Evolutionary conservation across 2,329 filamentous ascomycete genomes (phyloP), one percentile per base, ranked within the genome.

Genomic region (Zymoseptoria ardabiliae): DNA sequence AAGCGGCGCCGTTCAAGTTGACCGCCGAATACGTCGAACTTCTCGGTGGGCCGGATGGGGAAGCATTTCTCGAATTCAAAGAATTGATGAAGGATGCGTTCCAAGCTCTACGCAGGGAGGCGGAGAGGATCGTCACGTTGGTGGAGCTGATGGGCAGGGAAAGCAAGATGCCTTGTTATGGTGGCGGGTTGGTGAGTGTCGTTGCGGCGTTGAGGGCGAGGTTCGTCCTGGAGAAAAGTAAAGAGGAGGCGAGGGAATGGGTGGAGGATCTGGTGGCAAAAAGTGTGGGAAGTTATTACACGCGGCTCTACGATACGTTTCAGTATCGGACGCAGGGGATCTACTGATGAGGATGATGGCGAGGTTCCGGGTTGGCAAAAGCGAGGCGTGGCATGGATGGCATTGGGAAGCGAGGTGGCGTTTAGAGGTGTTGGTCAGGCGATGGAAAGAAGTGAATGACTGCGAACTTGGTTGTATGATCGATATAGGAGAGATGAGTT

Each of bases 291-390:
- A 93, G 89, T 74, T 94, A 94, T 76, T 93, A 92, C 73, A 93
- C 90, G 71, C 84, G 89, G 78, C 82, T 92, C 85, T 91, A 77
- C 80, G 88, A 73, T 61, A 72, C 71, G 25, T 93, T 91, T 78
- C 89, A 93, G 78, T 93, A 93, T 76, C 85, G 90, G 70, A 92
- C 90, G 41, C 89, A 93, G 75, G 90, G 89, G 66, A 93, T 93
- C 75, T 93, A 93, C 75, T 93, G 82, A 75, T 45, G 41, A 55
- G 21, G 11, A 28, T 23, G 50, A 21, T 51, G 50, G 20, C 9
- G 35, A 13, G 35, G 13, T 45, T n/a, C 7, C 6, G 13, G 35
- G 7, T 45, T n/a, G 35, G 35, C 13, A 45, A 45, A 17, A 45
- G 35, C 35, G 35, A 17, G 17, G 13, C 2, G 13, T 17, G 35